Percentiles rank a stretch among this genome's conserved stretches.
Evolutionary conservation across 352 stramenopile genomes (phyloP).

Genomic region (Pythium aphanidermatum): DNA sequence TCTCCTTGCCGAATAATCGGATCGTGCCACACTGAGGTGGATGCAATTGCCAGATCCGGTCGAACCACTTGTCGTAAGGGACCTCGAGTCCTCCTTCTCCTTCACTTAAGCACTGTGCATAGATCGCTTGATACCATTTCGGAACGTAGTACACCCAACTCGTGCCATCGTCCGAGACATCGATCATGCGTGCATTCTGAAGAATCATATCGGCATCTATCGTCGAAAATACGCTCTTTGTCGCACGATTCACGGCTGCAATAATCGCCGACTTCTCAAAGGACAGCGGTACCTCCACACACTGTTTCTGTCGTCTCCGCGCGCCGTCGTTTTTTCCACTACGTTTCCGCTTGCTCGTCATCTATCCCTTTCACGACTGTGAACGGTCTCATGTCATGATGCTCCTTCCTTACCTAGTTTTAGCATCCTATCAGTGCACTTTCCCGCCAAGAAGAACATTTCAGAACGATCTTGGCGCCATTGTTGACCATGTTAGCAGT

Average conservation of each 20-base stretch:
- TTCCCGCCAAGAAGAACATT: no score
- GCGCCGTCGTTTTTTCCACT: no score
- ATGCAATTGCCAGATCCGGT: slow-evolving; percentile 49
- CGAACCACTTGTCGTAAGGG: slow-evolving; percentile 14
- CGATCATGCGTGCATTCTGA: slow-evolving; percentile 6
- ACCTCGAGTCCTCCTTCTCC: not conserved
- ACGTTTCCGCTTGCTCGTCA: no score
- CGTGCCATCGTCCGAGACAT: slow-evolving; percentile 20
- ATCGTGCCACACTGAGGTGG: slow-evolving; percentile 53
- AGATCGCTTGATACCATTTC: slow-evolving; percentile 42
- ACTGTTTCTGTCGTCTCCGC: no score
- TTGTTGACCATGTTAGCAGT: no score
- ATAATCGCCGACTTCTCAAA: slow-evolving; percentile 2
- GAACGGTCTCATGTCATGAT: no score
- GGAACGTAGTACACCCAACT: slow-evolving; percentile 65
- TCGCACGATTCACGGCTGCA: slow-evolving; percentile 4
- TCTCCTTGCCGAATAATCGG: slow-evolving; percentile 59
- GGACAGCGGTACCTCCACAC: not conserved
- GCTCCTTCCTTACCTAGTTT: no score
- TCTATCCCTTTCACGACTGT: no score
- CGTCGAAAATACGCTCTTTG: not conserved
- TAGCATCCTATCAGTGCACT: no score
- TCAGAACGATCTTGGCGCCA: no score
- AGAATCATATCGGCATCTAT: not conserved
- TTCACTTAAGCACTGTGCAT: not conserved